A percentile compares a stretch with the other conserved stretches of the same genome.
phyloP scores from a whole-genome alignment of 441 rosid species.

The Populus hybrid region DNA sequence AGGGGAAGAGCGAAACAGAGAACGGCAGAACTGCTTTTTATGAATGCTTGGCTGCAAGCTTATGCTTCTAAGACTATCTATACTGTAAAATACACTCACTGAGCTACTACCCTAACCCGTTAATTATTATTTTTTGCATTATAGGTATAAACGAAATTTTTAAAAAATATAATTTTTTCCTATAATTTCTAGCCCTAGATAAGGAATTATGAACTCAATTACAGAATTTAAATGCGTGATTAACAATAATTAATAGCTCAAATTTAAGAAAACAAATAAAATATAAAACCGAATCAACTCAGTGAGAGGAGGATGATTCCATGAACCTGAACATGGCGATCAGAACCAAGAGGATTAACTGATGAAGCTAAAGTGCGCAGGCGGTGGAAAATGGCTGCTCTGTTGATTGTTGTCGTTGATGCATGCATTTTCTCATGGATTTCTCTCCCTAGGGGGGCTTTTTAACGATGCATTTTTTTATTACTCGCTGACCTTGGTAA shows the following conservation, averaged over 20 bases:
- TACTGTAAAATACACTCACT: background rate
- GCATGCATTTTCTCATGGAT: background rate
- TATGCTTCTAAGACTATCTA: too few species aligned
- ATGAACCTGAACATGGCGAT: background rate
- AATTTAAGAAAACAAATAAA: background rate
- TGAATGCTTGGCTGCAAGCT: background rate
- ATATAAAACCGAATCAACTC: background rate
- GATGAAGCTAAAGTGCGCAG: background rate
- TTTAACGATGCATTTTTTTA: background rate
- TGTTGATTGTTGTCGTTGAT: background rate
- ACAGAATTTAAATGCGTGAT: background rate
- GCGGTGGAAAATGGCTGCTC: background rate
- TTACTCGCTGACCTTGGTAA: background rate
- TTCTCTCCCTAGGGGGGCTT: background rate
- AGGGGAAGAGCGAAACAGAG: background rate
- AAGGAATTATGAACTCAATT: background rate
- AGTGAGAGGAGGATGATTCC: background rate
- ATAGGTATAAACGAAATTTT: background rate
- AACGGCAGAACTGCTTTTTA: background rate
- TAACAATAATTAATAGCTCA: background rate
- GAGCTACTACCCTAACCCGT: background rate
- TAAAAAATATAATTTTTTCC: background rate
- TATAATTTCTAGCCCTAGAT: background rate
- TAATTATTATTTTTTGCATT: background rate
- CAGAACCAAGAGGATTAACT: background rate